Conservation (phyloP, 2,329 filamentous ascomycete species). For the Dactylella cylindrospora region DNA sequence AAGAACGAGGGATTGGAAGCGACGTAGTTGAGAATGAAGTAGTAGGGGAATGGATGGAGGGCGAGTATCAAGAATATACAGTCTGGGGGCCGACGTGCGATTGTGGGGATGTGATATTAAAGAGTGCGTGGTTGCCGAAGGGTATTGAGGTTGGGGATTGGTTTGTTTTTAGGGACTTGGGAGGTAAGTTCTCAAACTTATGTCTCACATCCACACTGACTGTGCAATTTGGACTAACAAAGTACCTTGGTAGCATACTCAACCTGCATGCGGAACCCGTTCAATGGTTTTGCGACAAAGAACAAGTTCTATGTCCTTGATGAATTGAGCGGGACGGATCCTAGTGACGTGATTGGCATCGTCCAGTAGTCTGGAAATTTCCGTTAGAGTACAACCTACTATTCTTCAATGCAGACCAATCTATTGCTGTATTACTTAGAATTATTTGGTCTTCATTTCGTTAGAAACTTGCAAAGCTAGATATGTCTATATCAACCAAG, state of each 20-base stretch:
- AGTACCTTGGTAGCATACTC: slow-evolving; percentile 38
- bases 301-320: slow-evolving; percentile 25
- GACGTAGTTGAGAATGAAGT: not conserved
- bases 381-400: too few relatives aligned
- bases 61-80: slow-evolving; percentile 19
- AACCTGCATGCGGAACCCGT: slow-evolving; percentile 9
- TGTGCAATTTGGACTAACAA: too few relatives aligned
- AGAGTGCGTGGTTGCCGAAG: slow-evolving; percentile 18
- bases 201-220: too few relatives aligned
- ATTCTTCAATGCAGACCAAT: too few relatives aligned
- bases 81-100: slow-evolving; percentile 40
- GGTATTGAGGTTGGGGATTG: slow-evolving; percentile 34
- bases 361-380: too few relatives aligned
- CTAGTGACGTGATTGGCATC: too few relatives aligned
- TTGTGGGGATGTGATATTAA: slow-evolving; percentile 18
- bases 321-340: too few relatives aligned
- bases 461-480: too few relatives aligned
- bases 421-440: too few relatives aligned
- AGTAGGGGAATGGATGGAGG: slow-evolving; percentile 1
- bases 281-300: slow-evolving; percentile 25
- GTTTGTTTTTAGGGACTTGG: slow-evolving; percentile 28
- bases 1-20: not conserved
- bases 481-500: too few relatives aligned
- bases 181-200: slow-evolving; percentile 21
- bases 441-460: too few relatives aligned